Percentiles rank a stretch among this genome's conserved stretches.
Evolutionary conservation across 2,329 filamentous ascomycete species (phyloP).

Genomic region (Fusarium scirpi): DNA sequence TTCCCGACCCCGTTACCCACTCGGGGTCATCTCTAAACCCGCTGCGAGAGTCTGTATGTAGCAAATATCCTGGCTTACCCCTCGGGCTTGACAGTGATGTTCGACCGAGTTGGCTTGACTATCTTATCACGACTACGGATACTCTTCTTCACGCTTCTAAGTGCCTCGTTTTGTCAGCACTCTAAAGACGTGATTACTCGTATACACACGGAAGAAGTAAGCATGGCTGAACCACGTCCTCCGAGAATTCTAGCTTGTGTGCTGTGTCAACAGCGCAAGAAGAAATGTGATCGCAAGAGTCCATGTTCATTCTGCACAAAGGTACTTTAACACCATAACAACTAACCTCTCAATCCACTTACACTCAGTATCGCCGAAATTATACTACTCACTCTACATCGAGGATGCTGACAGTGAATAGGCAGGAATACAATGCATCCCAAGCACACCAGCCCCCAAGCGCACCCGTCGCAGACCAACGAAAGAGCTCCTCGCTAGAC

Average conservation of each 20-base stretch:
- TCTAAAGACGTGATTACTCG: background rate
- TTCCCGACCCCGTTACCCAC: conserved; percentile 21
- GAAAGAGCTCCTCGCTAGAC: conserved; percentile 29
- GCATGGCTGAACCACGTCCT: conserved; percentile 28
- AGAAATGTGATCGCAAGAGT: conserved; percentile 38
- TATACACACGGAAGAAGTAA: background rate
- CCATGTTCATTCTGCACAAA: conserved; percentile 39
- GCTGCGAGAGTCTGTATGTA: conserved; percentile 11
- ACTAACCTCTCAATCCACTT: too few species aligned
- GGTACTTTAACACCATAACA: background rate
- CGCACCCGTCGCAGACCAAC: conserved; percentile 34
- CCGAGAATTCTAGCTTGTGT: conserved; percentile 33
- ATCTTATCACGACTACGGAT: background rate
- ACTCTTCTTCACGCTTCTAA: background rate
- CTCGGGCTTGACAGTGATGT: conserved; percentile 1
- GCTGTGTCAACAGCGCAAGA: conserved; percentile 38
- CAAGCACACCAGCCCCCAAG: conserved; percentile 38
- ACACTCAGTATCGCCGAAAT: too few species aligned
- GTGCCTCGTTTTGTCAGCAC: background rate
- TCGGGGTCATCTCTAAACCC: conserved; percentile 20
- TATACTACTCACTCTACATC: background rate
- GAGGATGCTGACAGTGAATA: background rate
- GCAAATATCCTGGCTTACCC: conserved; percentile 29
- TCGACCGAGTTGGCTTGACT: conserved; percentile 1
- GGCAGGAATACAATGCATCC: conserved; percentile 33